phyloP scores from a whole-genome alignment of 768 basidiomycete species.

The Hericium coralloides region DNA sequence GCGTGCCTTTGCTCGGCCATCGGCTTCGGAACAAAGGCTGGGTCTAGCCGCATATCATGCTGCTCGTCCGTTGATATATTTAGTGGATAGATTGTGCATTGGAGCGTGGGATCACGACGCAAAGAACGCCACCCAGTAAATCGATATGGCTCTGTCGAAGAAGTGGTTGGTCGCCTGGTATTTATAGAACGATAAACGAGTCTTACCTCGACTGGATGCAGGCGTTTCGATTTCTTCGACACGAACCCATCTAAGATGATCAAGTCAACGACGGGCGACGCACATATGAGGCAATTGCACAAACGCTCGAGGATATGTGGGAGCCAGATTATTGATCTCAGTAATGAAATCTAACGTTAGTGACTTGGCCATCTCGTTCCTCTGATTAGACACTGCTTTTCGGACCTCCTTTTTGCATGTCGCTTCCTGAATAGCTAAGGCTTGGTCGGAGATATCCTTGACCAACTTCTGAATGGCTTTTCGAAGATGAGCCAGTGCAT shows the following conservation, averaged over 20 bases:
- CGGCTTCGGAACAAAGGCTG: constrained; percentile 4
- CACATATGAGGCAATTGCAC: neutral
- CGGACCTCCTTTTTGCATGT: neutral
- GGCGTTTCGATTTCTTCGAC: no score
- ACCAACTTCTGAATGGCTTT: neutral
- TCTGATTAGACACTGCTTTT: neutral
- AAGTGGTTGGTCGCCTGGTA: neutral
- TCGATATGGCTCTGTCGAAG: neutral
- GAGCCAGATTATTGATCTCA: neutral
- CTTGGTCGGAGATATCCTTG: neutral
- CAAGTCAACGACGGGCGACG: no score
- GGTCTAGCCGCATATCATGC: constrained; percentile 7
- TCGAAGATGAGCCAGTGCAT: neutral
- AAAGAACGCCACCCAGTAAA: constrained; percentile 1
- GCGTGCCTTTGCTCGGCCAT: neutral
- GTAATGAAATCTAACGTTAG: neutral
- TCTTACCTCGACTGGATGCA: neutral
- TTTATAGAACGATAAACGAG: neutral
- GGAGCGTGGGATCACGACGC: neutral
- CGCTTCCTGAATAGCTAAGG: neutral
- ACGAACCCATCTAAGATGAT: no score
- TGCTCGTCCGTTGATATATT: constrained; percentile 4
- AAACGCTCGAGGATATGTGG: neutral
- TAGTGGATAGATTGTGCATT: neutral
- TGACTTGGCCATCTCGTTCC: neutral